Conservation (phyloP, 805 yeast genomes). For the Yarrowia osloensis region DNA sequence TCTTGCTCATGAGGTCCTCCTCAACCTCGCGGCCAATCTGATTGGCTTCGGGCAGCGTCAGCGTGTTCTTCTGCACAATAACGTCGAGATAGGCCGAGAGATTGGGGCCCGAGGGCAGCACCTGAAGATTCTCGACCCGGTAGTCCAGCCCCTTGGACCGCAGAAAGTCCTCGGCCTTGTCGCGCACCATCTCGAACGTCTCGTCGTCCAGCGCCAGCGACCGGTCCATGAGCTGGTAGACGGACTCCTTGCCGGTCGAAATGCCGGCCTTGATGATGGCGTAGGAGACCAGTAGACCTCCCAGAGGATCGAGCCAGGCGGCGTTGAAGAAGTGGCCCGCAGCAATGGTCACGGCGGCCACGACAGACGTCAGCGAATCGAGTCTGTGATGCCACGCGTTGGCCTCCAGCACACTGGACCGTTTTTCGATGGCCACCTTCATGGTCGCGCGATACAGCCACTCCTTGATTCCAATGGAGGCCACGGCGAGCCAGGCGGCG, state of each 20-base stretch:
- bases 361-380: constrained; percentile 87
- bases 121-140: constrained; percentile 18
- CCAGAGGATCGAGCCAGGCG: constrained; percentile 87
- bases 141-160: constrained; percentile 1
- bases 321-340: constrained; percentile 77
- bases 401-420: constrained; percentile 88
- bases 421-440: constrained; percentile 71
- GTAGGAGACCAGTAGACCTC: constrained; percentile 83
- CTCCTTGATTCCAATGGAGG: constrained; percentile 83
- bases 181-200: constrained; percentile 28
- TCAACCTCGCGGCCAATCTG: constrained; percentile 16
- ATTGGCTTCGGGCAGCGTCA: constrained; percentile 12
- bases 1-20: not conserved
- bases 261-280: constrained; percentile 84
- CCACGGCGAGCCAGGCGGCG: constrained; percentile 96
- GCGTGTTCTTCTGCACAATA: not conserved
- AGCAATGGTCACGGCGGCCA: constrained; percentile 84
- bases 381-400: constrained; percentile 99
- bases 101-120: constrained; percentile 31
- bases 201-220: constrained; percentile 30
- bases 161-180: constrained; percentile 12
- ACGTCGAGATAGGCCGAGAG: constrained; percentile 16
- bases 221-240: constrained; percentile 71
- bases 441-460: constrained; percentile 82
- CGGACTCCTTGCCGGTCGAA: constrained; percentile 67